A percentile compares a stretch with the other conserved stretches of the same genome.
These are phyloP conservation scores for Hypoxylon sp. DNA, from an alignment of 2,329 filamentous ascomycete genomes.

Conservation along the genomic window DNA sequence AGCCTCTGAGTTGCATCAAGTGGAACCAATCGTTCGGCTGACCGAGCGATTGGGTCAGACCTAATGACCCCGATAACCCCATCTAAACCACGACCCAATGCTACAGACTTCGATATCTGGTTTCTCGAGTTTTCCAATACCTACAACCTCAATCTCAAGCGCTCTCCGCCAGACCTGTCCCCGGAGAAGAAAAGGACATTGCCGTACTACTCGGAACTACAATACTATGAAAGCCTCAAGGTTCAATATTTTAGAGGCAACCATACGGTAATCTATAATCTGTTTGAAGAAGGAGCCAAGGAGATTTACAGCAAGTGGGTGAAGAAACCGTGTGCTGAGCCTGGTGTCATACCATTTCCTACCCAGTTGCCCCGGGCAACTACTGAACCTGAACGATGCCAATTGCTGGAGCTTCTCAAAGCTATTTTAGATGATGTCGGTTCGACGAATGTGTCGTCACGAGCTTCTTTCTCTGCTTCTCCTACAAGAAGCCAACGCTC, in stretches of 20 bases:
- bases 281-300: constrained; percentile 47
- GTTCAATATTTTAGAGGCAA: constrained; percentile 47
- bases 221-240: constrained; percentile 47
- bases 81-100: constrained; percentile 27
- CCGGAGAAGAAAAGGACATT: constrained; percentile 39
- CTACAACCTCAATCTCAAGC: constrained; percentile 49
- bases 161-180: constrained; percentile 44
- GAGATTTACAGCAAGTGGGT: constrained; percentile 52
- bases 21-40: constrained; percentile 26
- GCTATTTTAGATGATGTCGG: constrained; percentile 45
- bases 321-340: constrained; percentile 47
- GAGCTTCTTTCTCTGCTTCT: constrained; percentile 29
- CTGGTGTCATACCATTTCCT: constrained; percentile 44
- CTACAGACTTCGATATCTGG: constrained; percentile 48
- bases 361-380: constrained; percentile 46
- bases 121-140: constrained; percentile 53
- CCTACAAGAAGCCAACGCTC: constrained; percentile 34
- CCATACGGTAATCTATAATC: constrained; percentile 32
- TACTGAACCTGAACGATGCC: constrained; percentile 48
- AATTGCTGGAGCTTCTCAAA: constrained; percentile 44
- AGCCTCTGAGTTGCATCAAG: constrained; percentile 38
- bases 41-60: constrained; percentile 27
- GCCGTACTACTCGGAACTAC: constrained; percentile 46
- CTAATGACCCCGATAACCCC: constrained; percentile 33
- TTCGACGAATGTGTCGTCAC: constrained; percentile 28